Conservation (phyloP, 257 asterid genomes). For the Nicotiana knightiana region DNA sequence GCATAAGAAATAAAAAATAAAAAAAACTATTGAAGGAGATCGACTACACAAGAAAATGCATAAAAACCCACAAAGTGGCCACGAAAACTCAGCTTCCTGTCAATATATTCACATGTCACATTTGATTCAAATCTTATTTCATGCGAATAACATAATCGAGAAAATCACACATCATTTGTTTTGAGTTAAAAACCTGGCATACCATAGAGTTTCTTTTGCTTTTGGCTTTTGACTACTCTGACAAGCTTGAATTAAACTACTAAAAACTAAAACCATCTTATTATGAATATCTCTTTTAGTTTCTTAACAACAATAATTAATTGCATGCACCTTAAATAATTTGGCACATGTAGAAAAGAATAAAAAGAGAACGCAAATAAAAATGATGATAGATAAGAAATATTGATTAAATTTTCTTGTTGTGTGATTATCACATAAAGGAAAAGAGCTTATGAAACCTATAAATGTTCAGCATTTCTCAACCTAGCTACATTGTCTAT, state of each 20-base stretch:
- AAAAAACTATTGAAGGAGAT: neutral
- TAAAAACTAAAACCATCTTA: no score
- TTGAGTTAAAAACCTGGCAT: no score
- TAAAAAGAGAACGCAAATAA: no score
- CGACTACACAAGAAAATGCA: neutral
- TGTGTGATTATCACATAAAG: neutral
- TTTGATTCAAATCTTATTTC: slow-evolving; percentile 66
- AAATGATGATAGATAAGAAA: neutral
- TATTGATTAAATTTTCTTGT: no score
- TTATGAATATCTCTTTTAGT: no score
- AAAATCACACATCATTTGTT: neutral
- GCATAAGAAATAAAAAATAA: neutral
- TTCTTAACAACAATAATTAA: no score
- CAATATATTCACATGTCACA: slow-evolving; percentile 65
- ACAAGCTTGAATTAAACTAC: no score
- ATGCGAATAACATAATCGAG: slow-evolving; percentile 22
- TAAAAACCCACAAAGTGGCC: neutral
- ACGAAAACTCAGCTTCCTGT: slow-evolving; percentile 46
- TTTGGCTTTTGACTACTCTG: no score
- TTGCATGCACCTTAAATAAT: no score
- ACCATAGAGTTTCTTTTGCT: no score
- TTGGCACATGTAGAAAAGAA: no score
- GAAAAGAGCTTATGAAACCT: neutral
- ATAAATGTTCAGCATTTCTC: neutral
- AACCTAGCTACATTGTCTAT: no score